Evolutionary conservation across 352 stramenopile genomes (phyloP).

Genomic region (Pythium guiyangense): DNA sequence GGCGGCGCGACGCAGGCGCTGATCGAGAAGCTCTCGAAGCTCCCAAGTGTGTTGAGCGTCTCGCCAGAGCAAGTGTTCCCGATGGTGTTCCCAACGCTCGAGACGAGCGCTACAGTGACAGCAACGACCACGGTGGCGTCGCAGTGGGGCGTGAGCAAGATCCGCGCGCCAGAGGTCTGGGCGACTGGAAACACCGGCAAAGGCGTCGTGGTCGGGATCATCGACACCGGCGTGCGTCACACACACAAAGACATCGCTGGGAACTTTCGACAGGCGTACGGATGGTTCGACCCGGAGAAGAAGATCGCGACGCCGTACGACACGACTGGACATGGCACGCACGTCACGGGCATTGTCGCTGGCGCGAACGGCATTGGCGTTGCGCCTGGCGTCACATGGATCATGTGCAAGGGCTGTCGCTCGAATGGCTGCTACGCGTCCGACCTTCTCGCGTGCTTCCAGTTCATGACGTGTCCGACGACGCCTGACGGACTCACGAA

Average conservation of each 20-base stretch:
- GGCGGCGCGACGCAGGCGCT: slow-evolving; percentile 36
- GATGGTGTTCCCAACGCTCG: slow-evolving; percentile 21
- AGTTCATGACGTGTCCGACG: no score
- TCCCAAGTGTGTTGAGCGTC: slow-evolving; percentile 32
- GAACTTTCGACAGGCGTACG: slow-evolving; percentile 39
- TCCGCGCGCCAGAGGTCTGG: slow-evolving; percentile 48
- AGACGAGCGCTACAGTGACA: slow-evolving; percentile 28
- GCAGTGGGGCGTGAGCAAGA: slow-evolving; percentile 47
- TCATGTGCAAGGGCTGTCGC: no score
- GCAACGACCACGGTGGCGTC: slow-evolving; percentile 21
- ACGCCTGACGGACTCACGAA: slow-evolving; percentile 21
- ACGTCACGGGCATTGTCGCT: no score
- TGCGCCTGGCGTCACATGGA: no score
- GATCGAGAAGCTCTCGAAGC: slow-evolving; percentile 38
- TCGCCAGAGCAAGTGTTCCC: slow-evolving; percentile 39
- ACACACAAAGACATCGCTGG: slow-evolving; percentile 38
- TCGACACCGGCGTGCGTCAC: slow-evolving; percentile 50
- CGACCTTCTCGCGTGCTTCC: no score
- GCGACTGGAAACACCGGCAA: slow-evolving; percentile 40
- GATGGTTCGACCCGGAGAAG: no score
- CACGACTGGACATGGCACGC: no score
- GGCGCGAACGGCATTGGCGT: no score
- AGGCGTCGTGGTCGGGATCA: slow-evolving; percentile 50
- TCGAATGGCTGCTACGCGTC: no score
- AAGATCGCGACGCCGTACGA: no score